These are phyloP conservation scores for Candida glucosophila DNA, from an alignment of 1,139 yeast species.

Conservation along the genomic window DNA sequence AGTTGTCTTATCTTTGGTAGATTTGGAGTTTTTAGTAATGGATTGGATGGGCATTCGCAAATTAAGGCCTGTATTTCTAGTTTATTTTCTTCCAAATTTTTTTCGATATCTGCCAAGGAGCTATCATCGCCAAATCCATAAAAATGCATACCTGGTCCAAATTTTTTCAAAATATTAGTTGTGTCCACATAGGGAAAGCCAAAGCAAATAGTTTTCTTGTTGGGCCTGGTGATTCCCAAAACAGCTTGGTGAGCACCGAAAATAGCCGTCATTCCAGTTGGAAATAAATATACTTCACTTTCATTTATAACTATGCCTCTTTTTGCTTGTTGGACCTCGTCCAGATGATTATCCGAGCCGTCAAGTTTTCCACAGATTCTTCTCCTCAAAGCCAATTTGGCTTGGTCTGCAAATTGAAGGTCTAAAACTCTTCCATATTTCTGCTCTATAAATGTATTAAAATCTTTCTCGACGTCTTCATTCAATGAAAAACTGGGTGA, in stretches of 20 bases:
- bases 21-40: conserved; percentile 77
- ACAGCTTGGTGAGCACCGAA: conserved; percentile 73
- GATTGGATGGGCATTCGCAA: conserved; percentile 93
- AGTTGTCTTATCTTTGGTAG: conserved; percentile 52
- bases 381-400: conserved; percentile 63
- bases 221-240: conserved; percentile 18
- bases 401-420: conserved; percentile 63
- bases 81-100: conserved; percentile 52
- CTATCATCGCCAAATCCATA: conserved; percentile 76
- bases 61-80: conserved; percentile 59
- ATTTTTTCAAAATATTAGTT: conserved; percentile 70
- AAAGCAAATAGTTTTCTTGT: conserved; percentile 73
- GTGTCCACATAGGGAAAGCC: conserved; percentile 97
- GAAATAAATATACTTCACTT: conserved; percentile 72
- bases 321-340: conserved; percentile 21
- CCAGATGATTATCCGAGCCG: conserved; percentile 27
- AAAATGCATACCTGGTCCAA: conserved; percentile 83
- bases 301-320: conserved; percentile 32
- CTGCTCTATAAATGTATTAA: conserved; percentile 70
- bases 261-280: conserved; percentile 90
- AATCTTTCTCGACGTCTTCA: conserved; percentile 42
- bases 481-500: conserved; percentile 12
- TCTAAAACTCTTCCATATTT: conserved; percentile 86
- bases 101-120: conserved; percentile 60
- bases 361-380: conserved; percentile 67